Base-by-base conservation (phyloP, 495 filamentous ascomycete species). In the Cudoniella acicularis region DNA sequence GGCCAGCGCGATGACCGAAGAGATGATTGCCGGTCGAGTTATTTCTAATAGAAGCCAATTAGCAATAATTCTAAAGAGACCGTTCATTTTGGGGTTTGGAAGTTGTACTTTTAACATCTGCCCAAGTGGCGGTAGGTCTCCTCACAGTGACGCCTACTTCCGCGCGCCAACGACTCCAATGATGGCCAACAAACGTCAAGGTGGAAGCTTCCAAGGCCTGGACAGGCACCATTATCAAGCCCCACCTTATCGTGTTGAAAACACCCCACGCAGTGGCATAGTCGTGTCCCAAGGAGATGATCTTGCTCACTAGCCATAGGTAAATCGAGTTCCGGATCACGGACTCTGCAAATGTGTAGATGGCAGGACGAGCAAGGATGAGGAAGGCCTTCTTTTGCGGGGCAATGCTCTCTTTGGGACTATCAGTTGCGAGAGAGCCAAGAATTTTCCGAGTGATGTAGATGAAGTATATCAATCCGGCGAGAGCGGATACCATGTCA, bases 241-340 rank as follows among this genome's bases (percentile, higher is more conserved):
- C 87, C 87, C 87, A 91, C n/a, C 87, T 79, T 58, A 91, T 89
- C 0, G 87, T 89, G 59, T 80, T 88, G 73, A 91, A 90, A 40
- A 90, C 74, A 13, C 85, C 82, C 87, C 86, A 91, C 1, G 87
- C 86, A 1, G 87, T 90, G 1, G 84, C 83, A 69, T 90, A 90
- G 23, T 82, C 76, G 0, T 70, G 63, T 2, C 86, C 86, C 57
- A 90, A 72, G 0, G 76, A 63, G 0, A 91, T 76, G 40, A 90
- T 87, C 10, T 75, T 77, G 43, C 70, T 77, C n/a, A 90, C 77
- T 1, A 91, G 75, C 87, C 86, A 91, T 16, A 91, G 77, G 57
- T 91, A 90, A 0, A 91, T 72, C 0, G 83, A 76, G 54, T 91
- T 91, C 6, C 88, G 75, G 21, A 89, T 67, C 1, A 81, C 81